These are phyloP conservation scores for Cladosporium sp. DNA, from an alignment of 2,329 filamentous ascomycete species.

Conservation along the genomic window DNA sequence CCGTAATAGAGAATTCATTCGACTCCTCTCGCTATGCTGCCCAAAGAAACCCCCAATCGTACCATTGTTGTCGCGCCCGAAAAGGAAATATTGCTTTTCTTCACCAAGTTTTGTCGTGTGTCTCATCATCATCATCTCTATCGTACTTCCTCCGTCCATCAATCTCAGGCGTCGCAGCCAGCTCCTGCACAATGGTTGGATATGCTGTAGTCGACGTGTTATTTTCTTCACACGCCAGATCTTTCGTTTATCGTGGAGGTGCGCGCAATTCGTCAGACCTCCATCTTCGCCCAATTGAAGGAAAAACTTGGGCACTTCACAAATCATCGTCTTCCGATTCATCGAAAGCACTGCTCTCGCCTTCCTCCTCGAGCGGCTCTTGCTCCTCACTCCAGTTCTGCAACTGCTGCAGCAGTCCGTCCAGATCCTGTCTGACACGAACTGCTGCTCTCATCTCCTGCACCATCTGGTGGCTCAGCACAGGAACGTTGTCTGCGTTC, in stretches of 20 bases:
- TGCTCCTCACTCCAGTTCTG: not conserved
- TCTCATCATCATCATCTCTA: not conserved
- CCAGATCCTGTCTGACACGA: not conserved
- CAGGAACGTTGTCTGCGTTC: not conserved
- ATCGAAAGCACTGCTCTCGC: constrained; percentile 5
- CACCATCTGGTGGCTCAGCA: constrained; percentile 3
- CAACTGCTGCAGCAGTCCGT: not conserved
- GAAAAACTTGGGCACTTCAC: too few species aligned
- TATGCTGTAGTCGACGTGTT: not conserved
- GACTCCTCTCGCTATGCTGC: not conserved
- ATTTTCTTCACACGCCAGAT: not conserved
- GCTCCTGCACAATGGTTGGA: not conserved
- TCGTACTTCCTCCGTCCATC: not conserved
- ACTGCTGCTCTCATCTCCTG: not conserved
- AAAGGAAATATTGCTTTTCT: not conserved
- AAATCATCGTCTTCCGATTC: constrained; percentile 1
- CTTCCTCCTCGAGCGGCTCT: constrained; percentile 3
- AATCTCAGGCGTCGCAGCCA: not conserved
- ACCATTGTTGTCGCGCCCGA: not conserved
- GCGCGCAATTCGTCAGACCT: too few species aligned
- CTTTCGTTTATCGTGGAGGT: too few species aligned
- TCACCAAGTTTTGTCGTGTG: not conserved
- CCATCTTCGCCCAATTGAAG: too few species aligned
- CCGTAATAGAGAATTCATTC: not conserved
- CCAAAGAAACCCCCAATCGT: not conserved